Base-by-base conservation (phyloP, 768 basidiomycete genomes). In the Leucocoprinus sp. region DNA sequence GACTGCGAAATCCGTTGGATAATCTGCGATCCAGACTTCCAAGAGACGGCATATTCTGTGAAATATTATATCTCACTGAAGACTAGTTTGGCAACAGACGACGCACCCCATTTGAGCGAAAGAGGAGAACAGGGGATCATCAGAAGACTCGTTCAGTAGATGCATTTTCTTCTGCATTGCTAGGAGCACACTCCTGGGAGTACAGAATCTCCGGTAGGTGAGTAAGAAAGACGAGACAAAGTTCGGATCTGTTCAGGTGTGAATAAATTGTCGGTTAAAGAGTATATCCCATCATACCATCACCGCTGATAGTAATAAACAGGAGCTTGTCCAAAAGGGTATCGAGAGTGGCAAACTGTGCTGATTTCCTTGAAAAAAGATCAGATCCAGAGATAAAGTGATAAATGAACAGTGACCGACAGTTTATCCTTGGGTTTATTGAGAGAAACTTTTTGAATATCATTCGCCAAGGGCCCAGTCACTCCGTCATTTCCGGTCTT, bases 101-200 rank as follows among this genome's bases (percentile, higher is more conserved):
- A 50, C 54, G 35, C 54, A 87, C 89, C 82, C 78, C 86, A 91
- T 88, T 59, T 92, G 89, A 5, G 85, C 87, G 62, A 82, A 91
- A 54, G 81, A 84, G 6, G 86, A 85, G 62, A 91, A 84, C 78
- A 90, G 82, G 0, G 84, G 83, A 65, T 92, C 87, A 5, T 78
- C 78, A 9, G 75, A 72, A 14, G 82, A 76, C 43, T 75, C 75
- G 55, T 84, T 82, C 11, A 92, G 66, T 52, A 82, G 78, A 26
- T 84, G 77, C 75, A 91, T 83, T 37, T 86, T 80, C 57, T 88
- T 85, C 61, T 90, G 85, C 83, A 93, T 88, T 4, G 86, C 83
- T 36, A 90, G 68, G n/a, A 93, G 67, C 14, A 93, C 66, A 48
- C 74, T 82, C 33, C 89, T 77, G 6, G 89, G 88, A 26, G 74